Base-by-base conservation (phyloP, 2,329 filamentous ascomycete species). In the Arthrobotrys conoides region DNA sequence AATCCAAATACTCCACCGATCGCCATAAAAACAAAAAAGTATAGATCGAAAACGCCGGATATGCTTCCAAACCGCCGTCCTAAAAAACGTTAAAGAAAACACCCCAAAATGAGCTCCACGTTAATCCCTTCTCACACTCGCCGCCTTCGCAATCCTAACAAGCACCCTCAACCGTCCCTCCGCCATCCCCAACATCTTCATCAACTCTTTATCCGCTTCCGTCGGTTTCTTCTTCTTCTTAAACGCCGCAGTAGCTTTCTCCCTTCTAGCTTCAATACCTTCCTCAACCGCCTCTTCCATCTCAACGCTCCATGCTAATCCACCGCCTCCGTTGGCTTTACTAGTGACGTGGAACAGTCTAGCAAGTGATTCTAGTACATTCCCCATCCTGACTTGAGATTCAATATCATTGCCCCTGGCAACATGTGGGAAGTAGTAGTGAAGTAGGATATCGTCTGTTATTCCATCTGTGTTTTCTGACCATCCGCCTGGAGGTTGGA, bases 281-380 rank as follows among this genome's bases (percentile, higher is more conserved):
- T 10, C 33, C 18, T 79, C 76, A n/a, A 70, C 44, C 12, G 76
- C 76, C 16, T 51, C 53, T 24, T 73, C 44, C 76, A 79, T 64
- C n/a, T 46, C 57, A 4, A 57, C 53, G 12, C 33, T 69, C 69
- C 69, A 79, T 3, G 6, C 4, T n/a, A 64, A 38, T 44, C 64
- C 63, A 4, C 38, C 36, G 36, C 64, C 63, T 6, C 38, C 46
- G 0, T n/a, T 41, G 0, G 14, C 30, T 1, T 49, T 57, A 14
- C 30, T 24, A 3, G 59, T 18, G 1, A 65, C 30, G 16, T 72
- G 41, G 55, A 53, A 79, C 14, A 79, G 33, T 9, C 76, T 33
- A 0, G 55, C 69, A 0, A 79, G 69, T 5, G 53, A 57, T 30
- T 79, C 76, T 5, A 79, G 16, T n/a, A 55, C 33, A 5, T 22